These are phyloP conservation scores for Blastomyces gilchristii DNA, from an alignment of 2,329 filamentous ascomycete species.

Conservation along the genomic window DNA sequence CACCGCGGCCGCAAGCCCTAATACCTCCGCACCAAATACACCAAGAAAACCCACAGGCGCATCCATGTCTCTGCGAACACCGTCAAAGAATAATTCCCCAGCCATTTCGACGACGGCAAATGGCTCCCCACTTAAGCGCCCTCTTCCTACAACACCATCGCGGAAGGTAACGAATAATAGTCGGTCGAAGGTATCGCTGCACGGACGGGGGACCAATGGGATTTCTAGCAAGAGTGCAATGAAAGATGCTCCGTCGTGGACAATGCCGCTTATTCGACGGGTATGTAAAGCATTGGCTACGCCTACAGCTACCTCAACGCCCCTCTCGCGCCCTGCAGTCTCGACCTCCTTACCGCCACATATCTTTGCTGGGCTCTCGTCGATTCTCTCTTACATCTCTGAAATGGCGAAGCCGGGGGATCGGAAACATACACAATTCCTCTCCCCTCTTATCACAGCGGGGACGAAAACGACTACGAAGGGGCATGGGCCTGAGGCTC, in stretches of 20 bases:
- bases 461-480: conserved; percentile 19
- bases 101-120: conserved; percentile 9
- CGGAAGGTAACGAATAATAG: conserved; percentile 8
- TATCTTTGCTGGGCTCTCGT: conserved; percentile 60
- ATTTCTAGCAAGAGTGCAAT: conserved; percentile 22
- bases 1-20: not conserved
- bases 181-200: not conserved
- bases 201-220: conserved; percentile 15
- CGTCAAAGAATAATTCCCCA: conserved; percentile 8
- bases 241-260: conserved; percentile 50
- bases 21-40: conserved; percentile 16
- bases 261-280: conserved; percentile 56
- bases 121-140: not conserved
- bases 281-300: conserved; percentile 55
- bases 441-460: conserved; percentile 13
- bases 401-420: conserved; percentile 32
- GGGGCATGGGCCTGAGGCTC: conserved; percentile 27
- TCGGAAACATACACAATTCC: not conserved
- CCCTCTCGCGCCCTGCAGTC: conserved; percentile 30
- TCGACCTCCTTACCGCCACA: conserved; percentile 53
- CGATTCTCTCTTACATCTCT: conserved; percentile 41
- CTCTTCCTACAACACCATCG: not conserved
- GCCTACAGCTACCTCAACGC: conserved; percentile 31
- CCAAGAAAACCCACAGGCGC: conserved; percentile 22
- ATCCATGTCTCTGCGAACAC: conserved; percentile 13